phyloP scores from a whole-genome alignment of 345 rosid genomes.

The Eutrema yunnanense region DNA sequence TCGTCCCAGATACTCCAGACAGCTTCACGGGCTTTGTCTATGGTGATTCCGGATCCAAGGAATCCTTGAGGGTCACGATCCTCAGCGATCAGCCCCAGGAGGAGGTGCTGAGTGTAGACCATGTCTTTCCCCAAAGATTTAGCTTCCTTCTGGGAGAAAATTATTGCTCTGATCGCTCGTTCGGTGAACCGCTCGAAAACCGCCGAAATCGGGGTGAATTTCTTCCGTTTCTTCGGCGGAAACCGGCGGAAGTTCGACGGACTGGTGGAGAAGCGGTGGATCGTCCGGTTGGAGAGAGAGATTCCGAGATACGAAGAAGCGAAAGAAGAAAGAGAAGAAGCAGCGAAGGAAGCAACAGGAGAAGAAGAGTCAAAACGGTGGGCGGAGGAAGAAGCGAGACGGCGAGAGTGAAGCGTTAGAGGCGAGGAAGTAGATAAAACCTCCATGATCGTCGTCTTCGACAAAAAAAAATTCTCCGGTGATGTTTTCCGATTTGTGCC shows the following conservation, averaged over 20 bases:
- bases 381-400: constrained; percentile 24
- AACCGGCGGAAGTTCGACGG: constrained; percentile 14
- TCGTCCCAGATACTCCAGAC: constrained; percentile 61
- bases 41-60: constrained; percentile 66
- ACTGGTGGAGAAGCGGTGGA: constrained; percentile 12
- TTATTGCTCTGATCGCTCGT: constrained; percentile 69
- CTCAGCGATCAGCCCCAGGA: constrained; percentile 69
- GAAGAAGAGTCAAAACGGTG: constrained; percentile 26
- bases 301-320: constrained; percentile 49
- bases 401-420: constrained; percentile 45
- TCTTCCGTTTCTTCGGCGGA: constrained; percentile 33
- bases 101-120: constrained; percentile 80
- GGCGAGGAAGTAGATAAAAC: constrained; percentile 56
- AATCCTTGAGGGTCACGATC: constrained; percentile 81
- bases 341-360: constrained; percentile 17
- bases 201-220: constrained; percentile 46
- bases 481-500: constrained; percentile 4
- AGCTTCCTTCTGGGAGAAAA: constrained; percentile 86
- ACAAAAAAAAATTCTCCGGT: background rate
- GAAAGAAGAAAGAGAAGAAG: constrained; percentile 39
- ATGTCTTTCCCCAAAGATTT: constrained; percentile 64
- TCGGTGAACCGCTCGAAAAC: constrained; percentile 82
- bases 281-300: constrained; percentile 37
- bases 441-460: constrained; percentile 35
- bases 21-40: constrained; percentile 68